Percentiles rank a stretch among this genome's conserved stretches.
Evolutionary conservation across 257 asterid genomes (phyloP).

Genomic region (Petunia axillaris): DNA sequence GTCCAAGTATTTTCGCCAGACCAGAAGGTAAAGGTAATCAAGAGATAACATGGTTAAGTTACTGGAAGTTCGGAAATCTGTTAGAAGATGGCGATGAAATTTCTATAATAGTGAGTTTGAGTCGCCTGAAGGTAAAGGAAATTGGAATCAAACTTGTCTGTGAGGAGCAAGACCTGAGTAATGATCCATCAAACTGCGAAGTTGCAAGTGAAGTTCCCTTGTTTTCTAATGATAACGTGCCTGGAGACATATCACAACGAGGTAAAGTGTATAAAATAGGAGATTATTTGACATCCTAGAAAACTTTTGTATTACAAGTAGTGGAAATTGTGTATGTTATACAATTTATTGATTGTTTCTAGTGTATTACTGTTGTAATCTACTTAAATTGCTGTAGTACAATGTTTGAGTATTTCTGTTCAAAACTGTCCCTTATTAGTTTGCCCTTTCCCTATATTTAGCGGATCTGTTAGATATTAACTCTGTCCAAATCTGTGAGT

Average conservation of each 20-base stretch:
- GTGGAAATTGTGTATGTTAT: not conserved
- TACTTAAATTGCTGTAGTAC: too few species aligned
- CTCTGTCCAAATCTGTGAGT: too few species aligned
- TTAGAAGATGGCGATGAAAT: conserved; percentile 23
- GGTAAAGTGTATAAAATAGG: conserved; percentile 2
- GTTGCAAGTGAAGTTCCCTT: not conserved
- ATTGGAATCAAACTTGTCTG: conserved; percentile 3
- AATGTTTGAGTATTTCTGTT: not conserved
- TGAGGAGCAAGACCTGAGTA: conserved; percentile 6
- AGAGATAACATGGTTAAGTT: conserved; percentile 33
- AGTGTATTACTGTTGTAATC: too few species aligned
- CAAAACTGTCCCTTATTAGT: too few species aligned
- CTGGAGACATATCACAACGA: conserved; percentile 11
- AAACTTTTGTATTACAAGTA: too few species aligned
- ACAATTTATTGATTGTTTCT: too few species aligned
- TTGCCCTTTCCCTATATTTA: too few species aligned
- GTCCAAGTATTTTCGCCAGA: conserved; percentile 14
- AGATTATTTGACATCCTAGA: not conserved
- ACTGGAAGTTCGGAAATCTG: conserved; percentile 24
- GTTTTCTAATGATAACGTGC: not conserved
- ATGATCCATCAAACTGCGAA: not conserved
- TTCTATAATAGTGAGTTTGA: not conserved
- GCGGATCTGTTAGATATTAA: too few species aligned
- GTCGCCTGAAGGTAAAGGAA: conserved; percentile 12
- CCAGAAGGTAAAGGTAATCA: conserved; percentile 19